Evolutionary conservation across 306 rosid genomes (phyloP), one percentile per base, ranked within the genome.

Genomic region (Adenanthera pavonina): DNA sequence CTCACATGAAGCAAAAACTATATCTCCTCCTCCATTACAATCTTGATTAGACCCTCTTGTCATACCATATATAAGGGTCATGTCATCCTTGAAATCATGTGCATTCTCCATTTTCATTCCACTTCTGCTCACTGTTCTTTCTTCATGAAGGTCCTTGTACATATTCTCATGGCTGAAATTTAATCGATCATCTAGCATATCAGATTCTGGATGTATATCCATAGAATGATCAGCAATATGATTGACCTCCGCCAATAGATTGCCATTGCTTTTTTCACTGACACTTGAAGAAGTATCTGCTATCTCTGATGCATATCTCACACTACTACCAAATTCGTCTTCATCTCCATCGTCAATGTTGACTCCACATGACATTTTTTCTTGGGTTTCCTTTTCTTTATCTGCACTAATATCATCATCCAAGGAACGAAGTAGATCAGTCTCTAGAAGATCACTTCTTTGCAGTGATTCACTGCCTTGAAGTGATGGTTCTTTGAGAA

Each of bases 151-250:
- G 69, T 76, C 76, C 68, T 70, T 77, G 87, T 54, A 30, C 72
- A 73, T 86, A 20, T 82, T 87, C 76, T 82, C 87, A 3, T 44
- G 40, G 74, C 86, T 86, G 60, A 69, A 71, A 41, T 76, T 73
- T 10, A 34, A 61, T 43, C 75, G 52, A 69, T 72, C 74, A 38
- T 81, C 56, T 80, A 53, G 70, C 69, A 67, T 19, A 38, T 30
- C 17, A 67, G 79, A 79, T 80, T 89, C 91, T 51, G 81, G 59
- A 52, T 43, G 53, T 57, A 76, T 53, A 60, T 48, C 78, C 54
- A 84, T 15, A 74, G 79, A 64, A 71, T 78, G 84, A 56, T 81
- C 84, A 46, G 53, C 3, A n/a, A 30, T 77, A 44, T 48, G 47
- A 70, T 82, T 69, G 62, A 43, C 81, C 69, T 60, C 79, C 47